Conservation (phyloP, 495 filamentous ascomycete species). For the Penicillium goetzii region DNA sequence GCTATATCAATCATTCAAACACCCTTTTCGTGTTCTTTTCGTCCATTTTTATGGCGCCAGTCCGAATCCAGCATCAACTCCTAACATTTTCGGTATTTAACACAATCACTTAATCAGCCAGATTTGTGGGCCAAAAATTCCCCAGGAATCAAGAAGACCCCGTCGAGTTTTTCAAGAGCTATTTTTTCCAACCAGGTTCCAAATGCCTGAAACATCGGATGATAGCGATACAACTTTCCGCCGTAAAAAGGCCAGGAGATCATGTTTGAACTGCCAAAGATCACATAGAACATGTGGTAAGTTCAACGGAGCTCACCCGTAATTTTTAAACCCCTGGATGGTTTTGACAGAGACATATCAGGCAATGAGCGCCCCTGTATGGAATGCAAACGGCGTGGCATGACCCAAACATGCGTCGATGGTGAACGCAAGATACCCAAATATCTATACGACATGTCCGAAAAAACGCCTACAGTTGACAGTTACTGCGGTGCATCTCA, state of each 20-base stretch:
- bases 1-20: too few relatives aligned
- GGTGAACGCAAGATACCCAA: constrained; percentile 20
- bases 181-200: too few relatives aligned
- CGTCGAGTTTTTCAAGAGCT: too few relatives aligned
- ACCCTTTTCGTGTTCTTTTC: too few relatives aligned
- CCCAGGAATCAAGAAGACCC: too few relatives aligned
- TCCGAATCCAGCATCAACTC: too few relatives aligned
- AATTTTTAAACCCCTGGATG: neutral
- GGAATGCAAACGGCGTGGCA: constrained; percentile 13
- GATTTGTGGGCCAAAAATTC: too few relatives aligned
- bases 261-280: neutral
- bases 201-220: neutral
- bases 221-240: neutral
- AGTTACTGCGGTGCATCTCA: neutral
- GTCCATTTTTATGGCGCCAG: too few relatives aligned
- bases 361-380: constrained; percentile 22
- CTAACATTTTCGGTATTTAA: too few relatives aligned
- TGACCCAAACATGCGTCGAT: constrained; percentile 17
- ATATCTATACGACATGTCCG: constrained; percentile 9
- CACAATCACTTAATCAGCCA: too few relatives aligned
- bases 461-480: neutral
- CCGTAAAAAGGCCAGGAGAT: neutral
- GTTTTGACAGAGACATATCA: neutral
- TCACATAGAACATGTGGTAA: constrained; percentile 1
- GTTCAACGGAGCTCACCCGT: neutral